Base-by-base conservation (phyloP, 495 filamentous ascomycete genomes). In the Parachaetomium inaequale region DNA sequence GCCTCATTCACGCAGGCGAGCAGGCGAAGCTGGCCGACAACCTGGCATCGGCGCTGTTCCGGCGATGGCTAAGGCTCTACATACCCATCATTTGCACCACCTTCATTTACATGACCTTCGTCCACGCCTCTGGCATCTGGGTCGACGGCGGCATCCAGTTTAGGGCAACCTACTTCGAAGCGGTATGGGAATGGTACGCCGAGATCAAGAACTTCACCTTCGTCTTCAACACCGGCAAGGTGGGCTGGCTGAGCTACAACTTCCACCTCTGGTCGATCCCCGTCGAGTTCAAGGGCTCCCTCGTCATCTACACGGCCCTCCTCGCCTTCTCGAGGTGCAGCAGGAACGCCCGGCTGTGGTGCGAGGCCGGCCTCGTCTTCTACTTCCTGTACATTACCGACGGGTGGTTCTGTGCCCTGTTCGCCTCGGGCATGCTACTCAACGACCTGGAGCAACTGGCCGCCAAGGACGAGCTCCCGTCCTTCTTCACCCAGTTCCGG, bases 171-270 rank as follows among this genome's bases (percentile, higher is more conserved):
- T 81, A 78, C 61, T 26, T 63, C 17, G 72, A 72, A 15, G 81
- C 84, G 66, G 34, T 83, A 4, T 80, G 74, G 76, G 74, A 74
- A n/a, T 85, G 82, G 80, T 85, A 85, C 62, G 55, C 58, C 38
- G 82, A 86, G 63, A 71, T 85, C 69, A 86, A 85, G 69, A 82
- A 83, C 67, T 85, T 83, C 71, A 83, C 72, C 70, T 86, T 84
- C 70, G 58, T 84, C 38, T 85, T 81, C 65, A 72, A 79, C 57
- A 57, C n/a, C 42, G 64, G 65, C 40, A 77, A 74, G 15, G 76
- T 76, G 8, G 68, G 68, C 46, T 74, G 67, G 69, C 45, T 75
- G 29, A 70, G 63, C 50, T 75, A 73, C 69, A 76, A 77, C 63
- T 70, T 68, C 57, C 76, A 78, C 59, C 68, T 76, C 15, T 78